Evolutionary conservation across 75 land plant species (phyloP), one percentile per base, ranked within the genome.

Genomic region (Azolla pinnata): DNA sequence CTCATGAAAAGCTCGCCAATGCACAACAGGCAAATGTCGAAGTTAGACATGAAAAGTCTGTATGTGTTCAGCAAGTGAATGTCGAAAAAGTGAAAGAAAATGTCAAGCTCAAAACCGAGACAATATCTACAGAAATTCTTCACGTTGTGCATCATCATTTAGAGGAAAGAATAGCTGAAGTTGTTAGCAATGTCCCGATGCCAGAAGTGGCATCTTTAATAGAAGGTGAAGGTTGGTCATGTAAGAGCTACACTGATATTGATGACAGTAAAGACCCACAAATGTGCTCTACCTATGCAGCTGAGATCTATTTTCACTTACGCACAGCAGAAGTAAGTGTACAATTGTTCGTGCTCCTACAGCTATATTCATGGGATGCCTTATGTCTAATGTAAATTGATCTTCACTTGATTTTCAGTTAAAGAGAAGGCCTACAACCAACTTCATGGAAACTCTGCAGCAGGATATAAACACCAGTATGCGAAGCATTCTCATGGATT

Each of bases 401-500:
- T 14, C 17, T 45, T 7, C 0, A 14, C 0, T 1, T 2, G 1
- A 24, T 26, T 65, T 45, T 26, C 76, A 76, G 79, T 34, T 73
- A 18, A 77, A 75, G 65, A 52, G 73, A 16, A 63, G 79, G 60
- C 74, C 81, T 2, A 30, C 34, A 25, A 26, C 54, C 28, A 61
- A 64, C 54, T 78, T 56, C 65, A 78, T 78, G 81, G 79, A 69
- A 42, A 16, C 50, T 23, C 21, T 75, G 31, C 79, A 78, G 67
- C 45, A 48, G 27, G 81, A 75, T 31, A 69, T 78, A 8, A 74
- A 69, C 33, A 34, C 74, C 5, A 56, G 61, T 21, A 78, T 78
- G 81, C 73, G 81, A n/a, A 68, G 69, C 26, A 65, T 78, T 51
- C 79, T 78, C 19, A 29, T 78, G 14, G 81, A 78, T 59, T 78